Percentiles rank a stretch among this genome's conserved stretches.
phyloP scores from a whole-genome alignment of 192 early-diverging fungal genomes.

The Coemansia javaensis region DNA sequence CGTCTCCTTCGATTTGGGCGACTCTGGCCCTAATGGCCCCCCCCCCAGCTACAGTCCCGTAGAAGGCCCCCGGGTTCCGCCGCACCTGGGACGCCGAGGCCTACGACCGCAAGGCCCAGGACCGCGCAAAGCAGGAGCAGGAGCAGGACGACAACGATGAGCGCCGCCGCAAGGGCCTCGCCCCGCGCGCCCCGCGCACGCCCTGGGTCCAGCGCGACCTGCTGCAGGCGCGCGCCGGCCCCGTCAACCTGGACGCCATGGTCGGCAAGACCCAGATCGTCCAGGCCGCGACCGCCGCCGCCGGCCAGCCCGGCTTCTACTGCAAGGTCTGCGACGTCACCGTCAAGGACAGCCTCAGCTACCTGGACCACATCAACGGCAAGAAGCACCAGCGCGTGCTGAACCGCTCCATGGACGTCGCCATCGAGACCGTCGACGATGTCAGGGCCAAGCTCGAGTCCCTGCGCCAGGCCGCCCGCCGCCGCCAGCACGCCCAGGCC shows the following conservation, averaged over 20 bases:
- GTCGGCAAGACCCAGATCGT: constrained; percentile 83
- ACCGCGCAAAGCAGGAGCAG: constrained; percentile 51
- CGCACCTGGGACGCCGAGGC: constrained; percentile 67
- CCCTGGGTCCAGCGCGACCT: constrained; percentile 36
- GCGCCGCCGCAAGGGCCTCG: constrained; percentile 52
- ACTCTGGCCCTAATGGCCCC: no score
- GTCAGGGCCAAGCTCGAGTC: constrained; percentile 65
- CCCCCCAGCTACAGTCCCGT: no score
- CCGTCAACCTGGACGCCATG: constrained; percentile 66
- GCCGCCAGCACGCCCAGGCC: constrained; percentile 22
- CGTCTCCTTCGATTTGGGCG: no score
- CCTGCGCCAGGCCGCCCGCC: constrained; percentile 64
- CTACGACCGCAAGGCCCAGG: constrained; percentile 62
- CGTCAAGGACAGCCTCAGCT: constrained; percentile 85
- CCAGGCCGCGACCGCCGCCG: constrained; percentile 49
- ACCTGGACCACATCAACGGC: constrained; percentile 90
- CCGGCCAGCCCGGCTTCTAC: constrained; percentile 84
- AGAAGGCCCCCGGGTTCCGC: constrained; percentile 27
- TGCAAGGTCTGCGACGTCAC: constrained; percentile 85
- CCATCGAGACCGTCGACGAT: constrained; percentile 67
- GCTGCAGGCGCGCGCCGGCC: constrained; percentile 55
- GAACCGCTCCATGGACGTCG: constrained; percentile 80
- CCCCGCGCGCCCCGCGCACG: constrained; percentile 5
- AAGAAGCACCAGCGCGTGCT: constrained; percentile 79
- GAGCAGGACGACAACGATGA: constrained; percentile 51